phyloP scores from a whole-genome alignment of 768 basidiomycete species.

The Boletus coccyginus region DNA sequence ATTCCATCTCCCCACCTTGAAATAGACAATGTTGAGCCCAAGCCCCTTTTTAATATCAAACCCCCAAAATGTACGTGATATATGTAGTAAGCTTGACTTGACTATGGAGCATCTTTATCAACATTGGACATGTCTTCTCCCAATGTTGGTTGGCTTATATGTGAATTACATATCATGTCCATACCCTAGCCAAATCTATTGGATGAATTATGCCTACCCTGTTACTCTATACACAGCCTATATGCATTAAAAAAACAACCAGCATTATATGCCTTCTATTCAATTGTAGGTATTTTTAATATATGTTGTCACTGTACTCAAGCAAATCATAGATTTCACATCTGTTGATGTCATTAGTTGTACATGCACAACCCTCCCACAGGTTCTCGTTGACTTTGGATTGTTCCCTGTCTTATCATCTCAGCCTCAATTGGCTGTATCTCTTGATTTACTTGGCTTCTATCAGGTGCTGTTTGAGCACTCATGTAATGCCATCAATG shows the following conservation, averaged over 20 bases:
- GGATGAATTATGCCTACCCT: neutral
- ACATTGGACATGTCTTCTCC: neutral
- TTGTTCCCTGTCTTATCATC: slow-evolving; percentile 33
- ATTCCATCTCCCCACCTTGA: too few species aligned
- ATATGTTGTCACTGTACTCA: neutral
- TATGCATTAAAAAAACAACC: neutral
- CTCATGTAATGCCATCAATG: slow-evolving; percentile 31
- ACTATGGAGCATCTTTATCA: neutral
- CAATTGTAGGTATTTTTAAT: neutral
- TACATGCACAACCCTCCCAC: neutral
- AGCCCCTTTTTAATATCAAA: too few species aligned
- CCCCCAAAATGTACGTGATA: too few species aligned
- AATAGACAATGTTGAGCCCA: too few species aligned
- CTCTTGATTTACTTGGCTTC: slow-evolving; percentile 32
- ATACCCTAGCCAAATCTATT: neutral
- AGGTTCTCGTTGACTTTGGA: slow-evolving; percentile 29
- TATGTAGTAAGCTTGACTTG: neutral
- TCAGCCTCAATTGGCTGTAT: slow-evolving; percentile 21
- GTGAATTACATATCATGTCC: neutral
- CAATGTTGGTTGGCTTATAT: neutral
- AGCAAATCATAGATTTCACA: neutral
- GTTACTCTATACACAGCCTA: neutral
- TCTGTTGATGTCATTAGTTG: neutral
- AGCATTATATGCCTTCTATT: neutral
- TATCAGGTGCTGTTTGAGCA: too few species aligned